Base-by-base conservation (phyloP, 768 basidiomycete genomes). In the Porphyrellus cyaneotinctus region DNA sequence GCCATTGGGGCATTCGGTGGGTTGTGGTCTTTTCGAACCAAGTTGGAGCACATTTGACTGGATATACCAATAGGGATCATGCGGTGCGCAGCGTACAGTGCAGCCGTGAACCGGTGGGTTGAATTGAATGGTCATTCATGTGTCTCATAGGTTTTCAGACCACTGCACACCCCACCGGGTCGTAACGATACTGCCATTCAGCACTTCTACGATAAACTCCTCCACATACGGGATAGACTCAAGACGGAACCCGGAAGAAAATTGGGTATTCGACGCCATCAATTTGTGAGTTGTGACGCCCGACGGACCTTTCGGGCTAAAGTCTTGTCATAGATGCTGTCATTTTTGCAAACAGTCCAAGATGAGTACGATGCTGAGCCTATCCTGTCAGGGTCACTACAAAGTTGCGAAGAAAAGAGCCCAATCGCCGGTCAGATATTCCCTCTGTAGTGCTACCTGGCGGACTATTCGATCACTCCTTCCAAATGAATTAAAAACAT, bases 161-260 rank as follows among this genome's bases (percentile, higher is more conserved):
- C 80, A 20, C 52, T 83, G 35, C 72, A 78, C 42, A 62, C 72
- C 7, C 80, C 83, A 4, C 51, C 72, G 42, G 77, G 72, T 37
- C 77, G 84, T 59, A 69, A 78, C 44, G 72, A 69, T 24, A 83
- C 84, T 0, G 84, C 89, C 6, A 82, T 93, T 24, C 79, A 82
- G 52, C 93, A 95, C 64, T 95, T 95, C 64, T 72, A 91, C 58
- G 89, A 92, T 60, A 95, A 95, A 69, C 76, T 95, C 31, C 67
- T 95, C 24, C 79, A 82, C 51, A 88, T 95, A 52, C 76, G 73
- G 36, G 82, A 81, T 42, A 74, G 81, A 55, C 80, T 95, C 56
- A 95, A 94, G 73, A 95, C 92, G 0, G 78, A 74, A 10, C 76
- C 77, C 3, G 93, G 89, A 4, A 84, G 78, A 62, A 63, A 65